Evolutionary conservation across 257 asterid genomes (phyloP).

Genomic region (Asclepias syriaca): DNA sequence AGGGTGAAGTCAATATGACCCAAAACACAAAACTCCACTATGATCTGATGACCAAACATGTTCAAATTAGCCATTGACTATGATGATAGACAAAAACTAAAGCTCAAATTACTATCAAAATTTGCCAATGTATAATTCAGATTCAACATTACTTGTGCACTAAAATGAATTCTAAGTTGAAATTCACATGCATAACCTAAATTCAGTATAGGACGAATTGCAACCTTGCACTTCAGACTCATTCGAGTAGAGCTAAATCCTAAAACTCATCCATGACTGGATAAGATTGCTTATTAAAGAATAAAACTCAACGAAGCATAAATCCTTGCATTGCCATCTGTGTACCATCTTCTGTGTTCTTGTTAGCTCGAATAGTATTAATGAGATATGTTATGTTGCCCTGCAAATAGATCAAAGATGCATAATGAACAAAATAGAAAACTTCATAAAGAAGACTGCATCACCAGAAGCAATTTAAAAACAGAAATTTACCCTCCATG

Average conservation of each 20-base stretch:
- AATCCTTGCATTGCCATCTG: conserved; percentile 57
- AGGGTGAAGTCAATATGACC: too few relatives aligned
- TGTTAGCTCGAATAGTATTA: conserved; percentile 74
- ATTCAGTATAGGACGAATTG: not conserved
- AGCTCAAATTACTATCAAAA: conserved; percentile 3
- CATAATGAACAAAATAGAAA: not conserved
- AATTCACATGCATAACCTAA: not conserved
- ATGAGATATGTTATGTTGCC: conserved; percentile 57
- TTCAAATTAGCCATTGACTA: not conserved
- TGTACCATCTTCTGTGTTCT: conserved; percentile 59
- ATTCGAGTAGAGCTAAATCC: not conserved
- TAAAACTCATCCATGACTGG: conserved; percentile 6
- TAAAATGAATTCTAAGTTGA: conserved; percentile 1
- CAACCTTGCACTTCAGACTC: not conserved
- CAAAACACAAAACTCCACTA: too few relatives aligned
- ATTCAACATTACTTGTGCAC: not conserved
- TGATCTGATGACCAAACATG: not conserved
- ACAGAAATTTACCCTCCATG: conserved; percentile 71
- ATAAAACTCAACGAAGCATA: conserved; percentile 43
- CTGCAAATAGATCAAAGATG: conserved; percentile 31
- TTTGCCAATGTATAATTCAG: not conserved
- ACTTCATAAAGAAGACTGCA: not conserved
- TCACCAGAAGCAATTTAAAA: not conserved
- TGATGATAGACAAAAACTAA: not conserved
- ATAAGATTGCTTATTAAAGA: conserved; percentile 10